Base-by-base conservation (phyloP, 140 eudicot genomes). In the Senecio squalidus region DNA sequence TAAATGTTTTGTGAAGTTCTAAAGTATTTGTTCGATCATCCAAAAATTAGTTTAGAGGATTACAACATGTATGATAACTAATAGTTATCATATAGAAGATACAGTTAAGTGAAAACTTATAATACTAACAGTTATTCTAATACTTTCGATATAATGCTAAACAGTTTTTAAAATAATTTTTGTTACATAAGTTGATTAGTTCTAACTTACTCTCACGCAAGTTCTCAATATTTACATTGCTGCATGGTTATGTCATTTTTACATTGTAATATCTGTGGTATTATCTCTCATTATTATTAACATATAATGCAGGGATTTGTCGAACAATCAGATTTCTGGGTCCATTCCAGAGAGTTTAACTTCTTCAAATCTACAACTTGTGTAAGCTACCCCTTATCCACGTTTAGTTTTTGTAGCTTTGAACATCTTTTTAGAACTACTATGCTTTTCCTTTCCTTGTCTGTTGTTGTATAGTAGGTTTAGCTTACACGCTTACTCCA, bases 331-430 rank as follows among this genome's bases (percentile, higher is more conserved):
- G 69, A 75, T 92, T 26, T 62, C 83, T 13, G 99, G 99, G 24
- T 60, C 81, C 27, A 82, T 92, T 58, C 96, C 99, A 16, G 84
- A 81, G 62, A 82, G 87, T 71, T 72, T 88, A 64, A 76, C 87
- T 56, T 72, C 95, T 34, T 84, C 99, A 63, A 79, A 50, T 43
- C 70, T 92, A 77, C 96, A 85, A 57, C 96, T 84, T 71, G 96
- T 87, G 99, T 92, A 92, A 92, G 99, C 73, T 46, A 36, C 57
- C 33, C 52, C 62, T 56, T 57, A 57, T 40, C 41, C 50, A 9
- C 45, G 23, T 74, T 9, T 22, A 53, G 4, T 4, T 53, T 59
- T 54, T 60, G 17, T 15, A 30, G 28, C 58, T 21, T 52, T 15
- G 14, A 9, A 51, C 15, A 26, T 69, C 4, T 48, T 49, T 27